A percentile compares a stretch with the other conserved stretches of the same genome.
Conservation (phyloP, 345 rosid species). For the Atalantia buxifolia region DNA sequence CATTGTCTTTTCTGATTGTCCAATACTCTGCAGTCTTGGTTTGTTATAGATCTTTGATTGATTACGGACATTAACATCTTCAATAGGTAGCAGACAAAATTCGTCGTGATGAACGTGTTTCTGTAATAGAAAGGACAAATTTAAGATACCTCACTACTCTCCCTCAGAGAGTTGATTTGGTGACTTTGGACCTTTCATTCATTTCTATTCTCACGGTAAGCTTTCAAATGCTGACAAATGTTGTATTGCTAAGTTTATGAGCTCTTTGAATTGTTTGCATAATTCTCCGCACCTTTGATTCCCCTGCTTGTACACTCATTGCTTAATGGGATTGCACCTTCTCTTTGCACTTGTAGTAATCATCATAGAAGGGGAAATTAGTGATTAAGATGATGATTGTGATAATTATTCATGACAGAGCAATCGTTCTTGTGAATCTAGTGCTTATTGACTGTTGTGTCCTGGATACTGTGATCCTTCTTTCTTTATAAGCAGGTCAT, state of each 20-base stretch:
- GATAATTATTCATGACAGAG: background rate
- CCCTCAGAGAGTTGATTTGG: conserved; percentile 85
- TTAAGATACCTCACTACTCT: conserved; percentile 80
- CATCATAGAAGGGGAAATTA: background rate
- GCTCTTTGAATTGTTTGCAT: too few relatives aligned
- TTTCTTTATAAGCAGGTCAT: conserved; percentile 64
- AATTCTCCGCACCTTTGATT: too few relatives aligned
- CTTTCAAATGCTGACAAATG: conserved; percentile 6
- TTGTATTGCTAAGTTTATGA: too few relatives aligned
- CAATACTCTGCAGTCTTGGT: background rate
- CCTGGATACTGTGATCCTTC: background rate
- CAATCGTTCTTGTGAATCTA: background rate
- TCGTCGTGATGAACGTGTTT: conserved; percentile 70
- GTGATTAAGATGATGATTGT: background rate
- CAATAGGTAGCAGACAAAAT: conserved; percentile 87
- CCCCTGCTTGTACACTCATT: too few relatives aligned
- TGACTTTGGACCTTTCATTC: conserved; percentile 93
- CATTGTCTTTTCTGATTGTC: background rate
- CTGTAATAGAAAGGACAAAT: conserved; percentile 79
- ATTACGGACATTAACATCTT: conserved; percentile 8
- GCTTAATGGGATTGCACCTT: background rate
- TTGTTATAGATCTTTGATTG: conserved; percentile 11
- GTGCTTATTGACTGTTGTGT: background rate
- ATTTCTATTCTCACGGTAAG: conserved; percentile 83
- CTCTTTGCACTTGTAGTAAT: background rate